Percentiles rank a stretch among this genome's conserved stretches.
Evolutionary conservation across 768 basidiomycete genomes (phyloP).

Genomic region (Trametes maxima): DNA sequence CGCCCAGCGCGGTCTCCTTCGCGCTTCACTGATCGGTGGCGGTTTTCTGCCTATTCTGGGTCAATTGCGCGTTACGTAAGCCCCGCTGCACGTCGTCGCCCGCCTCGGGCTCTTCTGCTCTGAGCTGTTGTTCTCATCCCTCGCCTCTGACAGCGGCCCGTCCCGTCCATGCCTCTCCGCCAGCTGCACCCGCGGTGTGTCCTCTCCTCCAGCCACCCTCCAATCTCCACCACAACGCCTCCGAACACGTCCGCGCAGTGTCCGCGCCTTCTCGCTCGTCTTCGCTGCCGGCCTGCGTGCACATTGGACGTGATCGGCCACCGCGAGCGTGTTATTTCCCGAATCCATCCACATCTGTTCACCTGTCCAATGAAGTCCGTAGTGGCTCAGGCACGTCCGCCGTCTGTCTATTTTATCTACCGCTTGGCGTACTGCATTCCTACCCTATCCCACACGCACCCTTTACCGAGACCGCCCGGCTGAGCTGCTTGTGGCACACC

Average conservation of each 20-base stretch:
- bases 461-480: too few species aligned
- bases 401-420: too few species aligned
- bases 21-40: constrained; percentile 14
- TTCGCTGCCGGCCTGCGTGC: not conserved
- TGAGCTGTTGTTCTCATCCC: not conserved
- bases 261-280: not conserved
- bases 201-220: too few species aligned
- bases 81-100: not conserved
- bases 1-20: not conserved
- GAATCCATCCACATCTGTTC: not conserved
- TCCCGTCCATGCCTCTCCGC: too few species aligned
- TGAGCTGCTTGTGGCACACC: too few species aligned
- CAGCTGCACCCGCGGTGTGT: too few species aligned
- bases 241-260: not conserved
- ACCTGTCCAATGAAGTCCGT: not conserved
- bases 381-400: not conserved
- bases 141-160: not conserved
- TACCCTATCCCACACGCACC: too few species aligned
- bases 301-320: not conserved
- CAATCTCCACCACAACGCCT: too few species aligned
- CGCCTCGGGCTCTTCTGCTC: too few species aligned
- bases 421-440: too few species aligned
- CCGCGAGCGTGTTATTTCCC: not conserved
- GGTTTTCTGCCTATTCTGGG: constrained; percentile 14
- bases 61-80: constrained; percentile 18